A percentile compares a stretch with the other conserved stretches of the same genome.
Conservation (phyloP, 805 yeast genomes). For the Crinitomyces ghanaensis region DNA sequence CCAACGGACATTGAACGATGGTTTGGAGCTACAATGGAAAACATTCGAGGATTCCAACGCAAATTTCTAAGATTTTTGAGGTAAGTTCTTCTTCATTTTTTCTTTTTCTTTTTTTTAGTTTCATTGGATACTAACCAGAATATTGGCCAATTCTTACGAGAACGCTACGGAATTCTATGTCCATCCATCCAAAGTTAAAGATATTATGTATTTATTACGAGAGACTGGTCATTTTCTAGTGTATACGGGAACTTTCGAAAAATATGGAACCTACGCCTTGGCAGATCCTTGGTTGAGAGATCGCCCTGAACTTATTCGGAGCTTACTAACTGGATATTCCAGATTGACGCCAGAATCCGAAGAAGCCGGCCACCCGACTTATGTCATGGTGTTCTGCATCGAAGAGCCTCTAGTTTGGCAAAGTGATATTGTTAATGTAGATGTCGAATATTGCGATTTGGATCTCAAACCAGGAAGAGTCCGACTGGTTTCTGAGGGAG, state of each 20-base stretch:
- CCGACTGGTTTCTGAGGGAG: constrained; percentile 59
- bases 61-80: constrained; percentile 70
- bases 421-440: constrained; percentile 55
- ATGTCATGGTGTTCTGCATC: constrained; percentile 63
- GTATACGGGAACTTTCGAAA: constrained; percentile 60
- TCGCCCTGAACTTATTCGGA: constrained; percentile 26
- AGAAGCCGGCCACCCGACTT: constrained; percentile 36
- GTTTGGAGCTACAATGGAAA: constrained; percentile 30
- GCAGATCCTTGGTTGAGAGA: constrained; percentile 50
- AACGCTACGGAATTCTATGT: constrained; percentile 43
- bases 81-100: constrained; percentile 46
- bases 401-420: constrained; percentile 86
- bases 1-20: constrained; percentile 41
- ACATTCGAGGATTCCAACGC: constrained; percentile 47
- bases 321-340: constrained; percentile 23
- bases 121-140: constrained; percentile 14
- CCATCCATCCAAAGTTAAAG: constrained; percentile 27
- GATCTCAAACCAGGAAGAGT: constrained; percentile 60
- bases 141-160: constrained; percentile 56
- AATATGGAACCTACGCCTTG: constrained; percentile 67
- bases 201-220: constrained; percentile 45
- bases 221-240: constrained; percentile 65
- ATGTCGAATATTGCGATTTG: constrained; percentile 25
- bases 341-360: constrained; percentile 18
- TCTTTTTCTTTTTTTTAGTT: constrained; percentile 9